Evolutionary conservation across 2,329 filamentous ascomycete genomes (phyloP).

Genomic region (Elsinoe necatrix): DNA sequence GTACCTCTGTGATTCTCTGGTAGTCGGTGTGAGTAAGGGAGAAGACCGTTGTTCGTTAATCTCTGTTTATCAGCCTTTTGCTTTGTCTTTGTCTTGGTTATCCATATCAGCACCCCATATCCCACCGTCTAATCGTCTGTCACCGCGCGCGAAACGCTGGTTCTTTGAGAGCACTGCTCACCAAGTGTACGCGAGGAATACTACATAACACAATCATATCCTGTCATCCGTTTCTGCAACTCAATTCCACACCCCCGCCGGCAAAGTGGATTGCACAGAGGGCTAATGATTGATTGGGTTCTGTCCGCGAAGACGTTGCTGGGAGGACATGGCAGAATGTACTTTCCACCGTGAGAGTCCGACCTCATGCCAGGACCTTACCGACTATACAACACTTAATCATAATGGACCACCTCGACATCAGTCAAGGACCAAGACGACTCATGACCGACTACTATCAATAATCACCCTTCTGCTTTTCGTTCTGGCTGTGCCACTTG

Average conservation of each 20-base stretch:
- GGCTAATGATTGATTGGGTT: slow-evolving; percentile 8
- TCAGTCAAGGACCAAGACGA: background rate
- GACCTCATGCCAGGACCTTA: background rate
- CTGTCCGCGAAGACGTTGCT: background rate
- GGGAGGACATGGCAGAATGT: slow-evolving; percentile 8
- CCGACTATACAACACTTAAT: background rate
- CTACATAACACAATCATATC: background rate
- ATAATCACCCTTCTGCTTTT: slow-evolving; percentile 1
- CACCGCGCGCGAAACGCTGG: slow-evolving; percentile 1
- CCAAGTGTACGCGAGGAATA: background rate
- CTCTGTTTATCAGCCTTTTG: slow-evolving; percentile 7
- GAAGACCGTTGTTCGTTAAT: slow-evolving; percentile 6
- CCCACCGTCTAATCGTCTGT: slow-evolving; percentile 5
- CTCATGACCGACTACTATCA: background rate
- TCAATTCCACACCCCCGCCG: slow-evolving; percentile 1
- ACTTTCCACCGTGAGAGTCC: slow-evolving; percentile 8
- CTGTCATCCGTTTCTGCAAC: slow-evolving; percentile 2
- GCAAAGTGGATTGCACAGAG: slow-evolving; percentile 1
- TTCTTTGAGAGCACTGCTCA: background rate
- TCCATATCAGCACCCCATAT: slow-evolving; percentile 5
- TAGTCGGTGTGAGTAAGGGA: background rate
- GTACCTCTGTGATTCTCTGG: background rate
- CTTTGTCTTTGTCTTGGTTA: background rate
- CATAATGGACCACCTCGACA: background rate
- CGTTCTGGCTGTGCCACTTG: background rate